Evolutionary conservation across 495 filamentous ascomycete species (phyloP), one percentile per base, ranked within the genome.

Genomic region (Penicillium robsamsonii): DNA sequence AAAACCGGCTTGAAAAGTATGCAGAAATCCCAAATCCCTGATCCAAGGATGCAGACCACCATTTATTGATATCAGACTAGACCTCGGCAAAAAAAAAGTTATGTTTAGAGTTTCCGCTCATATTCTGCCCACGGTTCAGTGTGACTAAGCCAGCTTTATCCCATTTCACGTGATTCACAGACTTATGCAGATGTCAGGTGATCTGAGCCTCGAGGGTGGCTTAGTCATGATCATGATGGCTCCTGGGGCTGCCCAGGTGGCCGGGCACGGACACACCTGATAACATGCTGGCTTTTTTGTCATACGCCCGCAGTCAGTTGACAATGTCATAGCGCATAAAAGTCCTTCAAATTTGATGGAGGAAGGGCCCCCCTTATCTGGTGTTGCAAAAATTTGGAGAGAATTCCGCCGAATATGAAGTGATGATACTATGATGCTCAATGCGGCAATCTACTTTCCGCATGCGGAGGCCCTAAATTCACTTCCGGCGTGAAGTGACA

Each of bases 381-480:
- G 42, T 33, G 18, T 52, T n/a, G 13, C 6, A n/a, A 43, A 25
- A 22, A 18, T 10, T 22, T 37, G 35, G 22, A 27, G 38, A 31
- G 4, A 25, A 55, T 61, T 63, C 49, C 41, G 46, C 41, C 35
- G 44, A 61, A 45, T 56, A 56, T 46, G 29, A 49, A 64, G 66
- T 60, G 58, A 59, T 64, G 65, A 58, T 49, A 62, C 31, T 31
- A 72, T 66, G 44, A 65, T 56, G 65, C 63, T 60, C 53, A 60
- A 69, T 63, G 67, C 63, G 62, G 67, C 59, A 66, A 60, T 37
- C 35, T 35, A 18, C 8, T 54, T 62, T 58, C 69, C 69, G 69
- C 56, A 68, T 70, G 65, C 69, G 67, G 69, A 58, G 57, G 37
- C 41, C 47, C 48, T 44, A n/a, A 41, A 60, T 52, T 41, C 37